Evolutionary conservation across 192 early-diverging fungal genomes (phyloP), one percentile per base, ranked within the genome.

Genomic region (Radiomyces spectabilis): DNA sequence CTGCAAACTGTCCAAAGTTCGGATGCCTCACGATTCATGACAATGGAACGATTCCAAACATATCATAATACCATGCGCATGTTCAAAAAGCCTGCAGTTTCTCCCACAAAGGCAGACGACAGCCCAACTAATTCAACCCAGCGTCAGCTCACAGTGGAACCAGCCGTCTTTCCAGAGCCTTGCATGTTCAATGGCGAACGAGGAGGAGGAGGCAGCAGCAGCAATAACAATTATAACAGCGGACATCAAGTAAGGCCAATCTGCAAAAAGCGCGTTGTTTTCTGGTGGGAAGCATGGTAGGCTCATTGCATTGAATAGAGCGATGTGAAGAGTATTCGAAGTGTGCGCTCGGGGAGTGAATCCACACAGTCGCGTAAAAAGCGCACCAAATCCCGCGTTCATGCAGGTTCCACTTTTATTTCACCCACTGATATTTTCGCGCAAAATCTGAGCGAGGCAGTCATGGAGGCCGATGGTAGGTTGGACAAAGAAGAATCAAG

Each of bases 401-500:
- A 32, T 42, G n/a, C 12, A 34, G 54, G 26, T 30, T 55, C 51
- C 24, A 51, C 38, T 15, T 55, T 51, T 24, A 46, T 49, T 16
- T 61, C 57, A 0, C 65, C 65, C n/a, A 51, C 65, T 38, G 58
- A 67, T 35, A 67, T 67, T n/a, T 67, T 67, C 47, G 65, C 65
- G 2, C 57, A 59, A 9, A 67, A 60, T 29, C 25, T 67, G 26
- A 61, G 57, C 56, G 49, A 61, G 55, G 65, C 65, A 26, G 65
- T 67, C 5, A 29, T 67, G 27, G 65, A 67, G 49, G 65, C 57
- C 16, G 58, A 67, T 26, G 65, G 65, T 61, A 54, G n/a, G n/a
- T n/a, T n/a, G n/a, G n/a, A n/a, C n/a, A n/a, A n/a, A n/a, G n/a
- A n/a, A n/a, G n/a, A n/a, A n/a, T n/a, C n/a, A n/a, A n/a, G n/a